Evolutionary conservation across 2,329 filamentous ascomycete species (phyloP).

Genomic region (Fusarium floridanum): DNA sequence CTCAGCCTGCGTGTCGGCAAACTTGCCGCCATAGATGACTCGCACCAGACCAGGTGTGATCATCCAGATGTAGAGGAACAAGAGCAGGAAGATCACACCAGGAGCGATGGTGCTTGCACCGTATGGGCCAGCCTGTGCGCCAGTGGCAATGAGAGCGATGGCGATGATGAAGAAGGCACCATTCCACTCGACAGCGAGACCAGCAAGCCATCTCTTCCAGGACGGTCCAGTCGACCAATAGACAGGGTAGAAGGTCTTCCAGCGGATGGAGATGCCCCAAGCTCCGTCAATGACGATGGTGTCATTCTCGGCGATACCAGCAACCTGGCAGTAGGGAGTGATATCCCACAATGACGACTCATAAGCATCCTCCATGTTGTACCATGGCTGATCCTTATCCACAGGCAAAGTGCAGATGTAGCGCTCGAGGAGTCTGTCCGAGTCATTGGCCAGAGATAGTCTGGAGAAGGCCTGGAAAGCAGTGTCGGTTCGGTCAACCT

Average conservation of each 20-base stretch:
- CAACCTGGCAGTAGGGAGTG: conserved; percentile 49
- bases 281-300: conserved; percentile 52
- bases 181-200: conserved; percentile 38
- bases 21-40: conserved; percentile 48
- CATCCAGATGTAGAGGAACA: conserved; percentile 43
- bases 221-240: conserved; percentile 46
- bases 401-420: conserved; percentile 49
- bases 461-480: conserved; percentile 54
- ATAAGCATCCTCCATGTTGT: conserved; percentile 51
- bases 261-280: conserved; percentile 48
- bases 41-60: conserved; percentile 44
- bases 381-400: conserved; percentile 44
- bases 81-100: conserved; percentile 42
- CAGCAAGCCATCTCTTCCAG: conserved; percentile 36
- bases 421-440: conserved; percentile 51
- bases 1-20: conserved; percentile 46
- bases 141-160: conserved; percentile 34
- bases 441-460: conserved; percentile 53
- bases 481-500: conserved; percentile 50
- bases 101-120: conserved; percentile 20
- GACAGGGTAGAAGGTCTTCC: conserved; percentile 49
- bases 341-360: conserved; percentile 52
- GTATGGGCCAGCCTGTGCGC: conserved; percentile 14
- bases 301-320: conserved; percentile 51
- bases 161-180: conserved; percentile 38